Percentiles rank a stretch among this genome's conserved stretches.
phyloP scores from a whole-genome alignment of 345 rosid genomes.

The Melaleuca alternifolia region DNA sequence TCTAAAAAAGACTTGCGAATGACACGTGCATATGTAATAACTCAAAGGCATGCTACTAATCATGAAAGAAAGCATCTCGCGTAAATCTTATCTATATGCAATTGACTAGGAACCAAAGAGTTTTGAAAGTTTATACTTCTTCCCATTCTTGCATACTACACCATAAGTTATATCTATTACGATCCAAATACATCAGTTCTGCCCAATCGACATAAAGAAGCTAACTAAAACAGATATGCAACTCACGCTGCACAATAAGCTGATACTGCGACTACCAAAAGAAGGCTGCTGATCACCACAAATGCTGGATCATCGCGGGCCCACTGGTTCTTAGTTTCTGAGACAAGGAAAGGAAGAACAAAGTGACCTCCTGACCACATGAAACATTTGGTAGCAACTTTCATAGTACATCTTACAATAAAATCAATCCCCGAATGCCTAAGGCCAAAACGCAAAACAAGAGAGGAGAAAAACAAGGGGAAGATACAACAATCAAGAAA shows the following conservation, averaged over 20 bases:
- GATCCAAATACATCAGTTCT: not conserved
- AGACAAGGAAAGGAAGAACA: constrained; percentile 2
- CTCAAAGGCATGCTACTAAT: not conserved
- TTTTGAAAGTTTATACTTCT: not conserved
- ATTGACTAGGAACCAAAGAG: not conserved
- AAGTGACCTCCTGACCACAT: not conserved
- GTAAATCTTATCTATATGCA: not conserved
- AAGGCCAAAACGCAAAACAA: not conserved
- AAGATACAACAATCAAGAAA: not conserved
- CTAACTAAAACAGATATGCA: not conserved
- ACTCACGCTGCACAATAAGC: constrained; percentile 99
- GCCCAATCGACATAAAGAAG: not conserved
- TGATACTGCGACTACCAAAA: constrained; percentile 66
- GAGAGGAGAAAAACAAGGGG: not conserved
- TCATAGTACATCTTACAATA: not conserved
- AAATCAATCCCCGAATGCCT: not conserved
- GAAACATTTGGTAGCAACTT: not conserved
- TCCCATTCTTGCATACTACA: not conserved
- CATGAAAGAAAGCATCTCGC: not conserved
- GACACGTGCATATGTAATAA: not conserved
- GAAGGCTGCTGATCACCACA: constrained; percentile 87
- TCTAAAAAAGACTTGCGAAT: not conserved
- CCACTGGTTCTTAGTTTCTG: constrained; percentile 99
- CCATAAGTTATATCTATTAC: not conserved
- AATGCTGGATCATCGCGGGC: constrained; percentile 99